Conservation (phyloP, 2,329 filamentous ascomycete genomes). For the Botrytis cinerea region DNA sequence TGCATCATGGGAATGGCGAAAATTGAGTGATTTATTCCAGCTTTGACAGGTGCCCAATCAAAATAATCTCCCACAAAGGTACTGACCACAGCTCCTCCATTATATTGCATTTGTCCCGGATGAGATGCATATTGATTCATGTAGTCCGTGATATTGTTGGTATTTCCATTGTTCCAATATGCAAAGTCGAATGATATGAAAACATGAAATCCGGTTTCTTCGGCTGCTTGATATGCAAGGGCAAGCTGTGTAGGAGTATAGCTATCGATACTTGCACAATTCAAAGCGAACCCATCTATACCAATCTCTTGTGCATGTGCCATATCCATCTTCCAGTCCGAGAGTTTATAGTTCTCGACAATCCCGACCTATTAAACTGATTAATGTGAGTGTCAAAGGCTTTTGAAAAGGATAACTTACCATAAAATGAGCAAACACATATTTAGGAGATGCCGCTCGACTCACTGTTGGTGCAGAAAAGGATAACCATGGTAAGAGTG, state of each 20-base stretch:
- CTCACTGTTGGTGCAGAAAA: conserved; percentile 14
- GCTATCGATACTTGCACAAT: conserved; percentile 36
- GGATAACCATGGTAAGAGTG: conserved; percentile 11
- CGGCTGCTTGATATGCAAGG: conserved; percentile 39
- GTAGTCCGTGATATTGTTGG: conserved; percentile 38
- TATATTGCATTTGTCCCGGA: conserved; percentile 46
- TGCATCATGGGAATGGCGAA: conserved; percentile 33
- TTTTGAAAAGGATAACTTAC: conserved; percentile 4
- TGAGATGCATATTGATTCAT: conserved; percentile 41
- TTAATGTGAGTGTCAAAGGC: neutral
- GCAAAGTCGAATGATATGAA: conserved; percentile 43
- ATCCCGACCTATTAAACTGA: conserved; percentile 28
- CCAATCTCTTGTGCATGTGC: conserved; percentile 41
- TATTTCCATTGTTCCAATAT: conserved; percentile 42
- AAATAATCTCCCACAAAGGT: conserved; percentile 43
- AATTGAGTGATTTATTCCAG: conserved; percentile 35
- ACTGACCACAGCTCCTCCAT: conserved; percentile 41
- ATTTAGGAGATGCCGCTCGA: conserved; percentile 12
- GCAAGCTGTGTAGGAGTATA: conserved; percentile 40
- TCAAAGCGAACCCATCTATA: conserved; percentile 42
- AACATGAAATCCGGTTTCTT: conserved; percentile 38
- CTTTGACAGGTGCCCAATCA: conserved; percentile 40
- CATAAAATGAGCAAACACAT: conserved; percentile 35
- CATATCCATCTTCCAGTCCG: conserved; percentile 40
- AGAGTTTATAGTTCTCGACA: conserved; percentile 35